Evolutionary conservation across 495 filamentous ascomycete genomes (phyloP).

Genomic region (Coniosporium apollinis): DNA sequence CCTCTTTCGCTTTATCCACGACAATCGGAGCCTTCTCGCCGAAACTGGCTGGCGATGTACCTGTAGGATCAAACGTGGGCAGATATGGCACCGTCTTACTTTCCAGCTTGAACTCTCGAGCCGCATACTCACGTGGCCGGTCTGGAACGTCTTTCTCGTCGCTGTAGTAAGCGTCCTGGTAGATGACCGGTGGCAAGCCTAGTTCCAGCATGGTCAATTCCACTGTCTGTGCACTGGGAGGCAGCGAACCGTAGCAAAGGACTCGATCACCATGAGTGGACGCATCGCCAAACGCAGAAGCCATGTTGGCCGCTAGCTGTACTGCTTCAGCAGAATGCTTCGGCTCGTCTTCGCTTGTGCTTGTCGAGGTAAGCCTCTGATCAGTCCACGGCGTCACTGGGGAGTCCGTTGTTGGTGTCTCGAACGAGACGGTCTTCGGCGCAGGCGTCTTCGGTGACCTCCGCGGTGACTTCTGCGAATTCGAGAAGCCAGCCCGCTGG

Average conservation of each 20-base stretch:
- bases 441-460: constrained; percentile 11
- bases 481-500: constrained; percentile 38
- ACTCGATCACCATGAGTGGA: constrained; percentile 5
- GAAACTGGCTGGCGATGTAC: constrained; percentile 34
- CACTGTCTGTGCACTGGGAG: constrained; percentile 20
- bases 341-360: constrained; percentile 2
- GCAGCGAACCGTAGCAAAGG: constrained; percentile 15
- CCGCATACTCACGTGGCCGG: constrained; percentile 66
- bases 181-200: constrained; percentile 42
- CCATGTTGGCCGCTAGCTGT: constrained; percentile 16
- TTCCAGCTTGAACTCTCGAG: constrained; percentile 66
- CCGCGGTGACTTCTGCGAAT: constrained; percentile 18
- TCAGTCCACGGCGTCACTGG: constrained; percentile 13
- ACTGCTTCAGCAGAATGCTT: constrained; percentile 4
- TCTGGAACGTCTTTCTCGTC: constrained; percentile 76
- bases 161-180: constrained; percentile 78
- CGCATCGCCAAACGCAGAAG: constrained; percentile 21
- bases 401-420: not conserved
- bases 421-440: constrained; percentile 1
- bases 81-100: constrained; percentile 61
- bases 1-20: constrained; percentile 33
- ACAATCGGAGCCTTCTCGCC: constrained; percentile 32
- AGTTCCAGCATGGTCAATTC: constrained; percentile 16
- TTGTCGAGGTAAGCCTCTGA: not conserved
- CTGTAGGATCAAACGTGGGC: constrained; percentile 58